These are phyloP conservation scores for Fusarium sp. DNA, from an alignment of 2,329 filamentous ascomycete genomes.

Conservation along the genomic window DNA sequence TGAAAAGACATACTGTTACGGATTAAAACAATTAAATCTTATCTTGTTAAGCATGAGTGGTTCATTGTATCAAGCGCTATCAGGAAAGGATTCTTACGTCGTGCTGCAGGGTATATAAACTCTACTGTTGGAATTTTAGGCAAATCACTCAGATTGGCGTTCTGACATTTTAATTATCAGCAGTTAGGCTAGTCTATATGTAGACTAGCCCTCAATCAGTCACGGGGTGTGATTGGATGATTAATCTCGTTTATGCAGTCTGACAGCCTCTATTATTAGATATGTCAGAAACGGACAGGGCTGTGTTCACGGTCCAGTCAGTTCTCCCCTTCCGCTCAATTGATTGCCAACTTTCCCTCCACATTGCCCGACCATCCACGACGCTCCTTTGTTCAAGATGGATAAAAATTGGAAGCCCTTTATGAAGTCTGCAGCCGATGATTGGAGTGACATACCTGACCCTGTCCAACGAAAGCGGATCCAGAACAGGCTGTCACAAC, in stretches of 20 bases:
- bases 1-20: accelerated
- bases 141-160: not conserved
- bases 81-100: not conserved
- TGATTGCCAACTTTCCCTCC: not conserved
- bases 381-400: not conserved
- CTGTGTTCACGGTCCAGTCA: not conserved
- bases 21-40: accelerated
- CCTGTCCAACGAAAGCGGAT: constrained; percentile 27
- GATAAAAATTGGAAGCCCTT: constrained; percentile 11
- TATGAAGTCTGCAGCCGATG: constrained; percentile 11
- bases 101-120: not conserved
- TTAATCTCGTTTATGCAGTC: constrained; percentile 10
- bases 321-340: not conserved
- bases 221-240: not conserved
- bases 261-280: constrained; percentile 4
- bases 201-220: not conserved
- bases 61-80: accelerated
- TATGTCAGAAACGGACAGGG: not conserved
- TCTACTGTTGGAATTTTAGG: not conserved
- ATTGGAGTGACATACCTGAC: constrained; percentile 28
- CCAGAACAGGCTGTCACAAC: constrained; percentile 34
- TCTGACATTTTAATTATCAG: not conserved
- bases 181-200: not conserved
- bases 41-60: accelerated
- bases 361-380: too few species aligned